Percentiles rank a stretch among this genome's conserved stretches.
phyloP scores from a whole-genome alignment of 2,329 filamentous ascomycete species.

The Cercospora berteroae region DNA sequence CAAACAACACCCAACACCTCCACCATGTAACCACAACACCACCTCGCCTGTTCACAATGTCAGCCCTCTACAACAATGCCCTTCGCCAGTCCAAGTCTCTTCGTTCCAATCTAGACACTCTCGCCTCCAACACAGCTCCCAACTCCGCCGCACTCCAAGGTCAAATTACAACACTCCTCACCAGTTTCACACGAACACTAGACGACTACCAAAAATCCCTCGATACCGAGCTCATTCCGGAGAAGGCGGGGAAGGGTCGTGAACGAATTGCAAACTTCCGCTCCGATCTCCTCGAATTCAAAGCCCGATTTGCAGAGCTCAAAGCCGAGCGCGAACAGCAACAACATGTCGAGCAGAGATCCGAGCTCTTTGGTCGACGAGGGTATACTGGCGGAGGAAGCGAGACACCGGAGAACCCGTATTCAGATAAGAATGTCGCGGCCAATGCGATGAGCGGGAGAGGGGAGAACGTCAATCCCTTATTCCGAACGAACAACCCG shows the following conservation, averaged over 20 bases:
- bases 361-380: constrained; percentile 79
- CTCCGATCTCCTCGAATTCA: constrained; percentile 75
- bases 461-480: constrained; percentile 37
- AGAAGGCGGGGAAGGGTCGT: constrained; percentile 87
- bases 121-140: constrained; percentile 61
- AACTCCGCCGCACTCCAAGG: constrained; percentile 55
- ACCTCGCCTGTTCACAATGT: constrained; percentile 1
- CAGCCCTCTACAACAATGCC: constrained; percentile 76
- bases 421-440: constrained; percentile 58
- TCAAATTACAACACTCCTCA: constrained; percentile 74
- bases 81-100: constrained; percentile 80
- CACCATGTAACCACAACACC: constrained; percentile 3
- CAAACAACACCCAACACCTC: background rate
- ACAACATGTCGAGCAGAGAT: constrained; percentile 51
- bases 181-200: constrained; percentile 81
- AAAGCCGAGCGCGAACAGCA: constrained; percentile 73
- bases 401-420: constrained; percentile 86
- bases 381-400: constrained; percentile 60
- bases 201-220: constrained; percentile 87
- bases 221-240: constrained; percentile 81
- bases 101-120: constrained; percentile 70
- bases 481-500: constrained; percentile 39
- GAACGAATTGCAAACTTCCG: constrained; percentile 86
- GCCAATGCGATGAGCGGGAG: constrained; percentile 25
- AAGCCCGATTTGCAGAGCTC: constrained; percentile 71